A percentile compares a stretch with the other conserved stretches of the same genome.
Evolutionary conservation across 805 yeast genomes (phyloP).

Genomic region (Metschnikowia similis): DNA sequence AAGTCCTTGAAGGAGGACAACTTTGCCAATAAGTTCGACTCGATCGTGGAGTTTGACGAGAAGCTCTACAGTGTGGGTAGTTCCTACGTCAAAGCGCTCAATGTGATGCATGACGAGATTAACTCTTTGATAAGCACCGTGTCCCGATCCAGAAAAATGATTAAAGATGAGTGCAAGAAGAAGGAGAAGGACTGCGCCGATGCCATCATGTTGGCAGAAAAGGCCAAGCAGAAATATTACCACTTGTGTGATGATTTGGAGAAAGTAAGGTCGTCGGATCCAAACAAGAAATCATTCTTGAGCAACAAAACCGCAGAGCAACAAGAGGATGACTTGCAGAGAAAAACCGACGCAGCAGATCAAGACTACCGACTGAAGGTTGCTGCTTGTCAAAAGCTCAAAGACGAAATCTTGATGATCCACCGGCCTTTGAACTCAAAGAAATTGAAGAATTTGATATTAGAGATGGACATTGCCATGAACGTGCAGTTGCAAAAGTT

Average conservation of each 20-base stretch:
- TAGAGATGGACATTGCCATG: conserved; percentile 88
- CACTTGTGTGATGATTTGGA: conserved; percentile 85
- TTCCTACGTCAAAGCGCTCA: conserved; percentile 74
- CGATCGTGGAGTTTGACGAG: conserved; percentile 74
- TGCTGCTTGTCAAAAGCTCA: conserved; percentile 62
- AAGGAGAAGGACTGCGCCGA: conserved; percentile 84
- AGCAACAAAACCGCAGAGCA: conserved; percentile 78
- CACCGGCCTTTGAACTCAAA: conserved; percentile 76
- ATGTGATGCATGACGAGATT: conserved; percentile 83
- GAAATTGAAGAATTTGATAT: conserved; percentile 67
- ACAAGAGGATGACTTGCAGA: conserved; percentile 81
- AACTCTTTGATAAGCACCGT: conserved; percentile 65
- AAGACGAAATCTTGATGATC: conserved; percentile 65
- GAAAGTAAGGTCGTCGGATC: conserved; percentile 74
- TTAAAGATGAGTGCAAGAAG: conserved; percentile 77
- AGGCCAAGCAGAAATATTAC: conserved; percentile 72
- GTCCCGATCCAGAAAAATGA: conserved; percentile 64
- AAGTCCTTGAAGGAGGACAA: conserved; percentile 55
- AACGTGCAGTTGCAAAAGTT: conserved; percentile 84
- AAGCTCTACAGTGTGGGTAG: conserved; percentile 62
- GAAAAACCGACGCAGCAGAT: conserved; percentile 81
- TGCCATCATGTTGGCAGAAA: conserved; percentile 78
- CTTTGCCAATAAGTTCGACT: conserved; percentile 61
- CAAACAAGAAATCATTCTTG: conserved; percentile 75
- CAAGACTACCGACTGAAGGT: conserved; percentile 80